Base-by-base conservation (phyloP, 2,329 filamentous ascomycete genomes). In the Exophiala sp. region DNA sequence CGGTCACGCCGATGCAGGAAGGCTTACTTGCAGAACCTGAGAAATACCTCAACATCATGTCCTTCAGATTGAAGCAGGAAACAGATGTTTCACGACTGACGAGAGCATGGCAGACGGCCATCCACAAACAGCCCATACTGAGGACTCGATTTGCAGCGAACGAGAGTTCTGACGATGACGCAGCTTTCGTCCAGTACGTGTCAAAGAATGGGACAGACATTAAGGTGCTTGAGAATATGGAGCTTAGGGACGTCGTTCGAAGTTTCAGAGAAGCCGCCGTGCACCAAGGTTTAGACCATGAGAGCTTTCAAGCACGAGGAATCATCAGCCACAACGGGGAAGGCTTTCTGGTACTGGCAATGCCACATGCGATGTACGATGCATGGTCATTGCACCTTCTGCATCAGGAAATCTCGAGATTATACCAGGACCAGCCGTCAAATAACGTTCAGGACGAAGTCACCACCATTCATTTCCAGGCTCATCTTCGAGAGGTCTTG, bases 331-430 rank as follows among this genome's bases (percentile, higher is more conserved):
- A 70, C 16, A 51, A 64, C 0, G 47, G 57, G 5, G 66, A 70
- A 12, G 65, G 50, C 2, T 79, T 78, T 52, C 63, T 83, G n/a
- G 54, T 82, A 3, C 67, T 96, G 1, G 91, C 89, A 0, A 84
- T 96, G 36, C 81, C 91, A 0, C 91, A 96, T 69, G 89, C 91
- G 1, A 76, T 96, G 16, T 96, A 96, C 61, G 91, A 96, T 65
- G 91, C 91, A 0, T 91, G 86, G 82, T 95, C 91, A 2, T 78
- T 96, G 10, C 75, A 77, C 3, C 72, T 95, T 12, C 70, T 96
- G 1, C 89, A 94, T 62, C 74, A 79, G 40, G 84, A 94, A 44
- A 44, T 62, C 12, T 32, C 32, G 6, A 48, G 34, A 12, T 9
- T 24, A 7, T 62, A 59, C 24, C 33, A 39, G 8, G 33, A 21